A percentile compares a stretch with the other conserved stretches of the same genome.
Conservation (phyloP, 345 rosid genomes). For the Aegle marmelos region DNA sequence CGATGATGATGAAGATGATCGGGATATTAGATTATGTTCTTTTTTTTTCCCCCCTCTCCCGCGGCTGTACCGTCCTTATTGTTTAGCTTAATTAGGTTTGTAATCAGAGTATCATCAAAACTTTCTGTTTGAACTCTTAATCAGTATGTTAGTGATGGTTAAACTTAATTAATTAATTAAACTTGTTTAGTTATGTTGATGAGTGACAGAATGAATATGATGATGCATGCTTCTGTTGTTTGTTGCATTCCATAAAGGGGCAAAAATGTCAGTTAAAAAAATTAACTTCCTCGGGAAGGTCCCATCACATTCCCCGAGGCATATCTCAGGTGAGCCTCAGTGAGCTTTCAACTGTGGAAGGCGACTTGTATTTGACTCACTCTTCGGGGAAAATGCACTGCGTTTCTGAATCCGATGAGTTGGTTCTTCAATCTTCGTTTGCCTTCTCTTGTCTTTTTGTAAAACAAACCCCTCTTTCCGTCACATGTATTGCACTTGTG, state of each 20-base stretch:
- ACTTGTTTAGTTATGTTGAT: too few relatives aligned
- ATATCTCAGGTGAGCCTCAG: slow-evolving; percentile 6
- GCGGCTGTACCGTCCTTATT: too few relatives aligned
- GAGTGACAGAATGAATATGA: too few relatives aligned
- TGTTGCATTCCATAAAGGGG: neutral
- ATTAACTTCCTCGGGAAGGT: slow-evolving; percentile 20
- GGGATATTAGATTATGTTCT: neutral
- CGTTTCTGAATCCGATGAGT: neutral
- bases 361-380: neutral
- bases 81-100: too few relatives aligned
- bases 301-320: slow-evolving; percentile 10
- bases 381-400: too few relatives aligned
- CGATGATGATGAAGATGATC: neutral
- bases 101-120: too few relatives aligned
- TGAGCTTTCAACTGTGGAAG: neutral
- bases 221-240: neutral
- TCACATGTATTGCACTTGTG: neutral
- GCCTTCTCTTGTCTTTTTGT: slow-evolving; percentile 3
- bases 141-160: too few relatives aligned
- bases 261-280: too few relatives aligned
- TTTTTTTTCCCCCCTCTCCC: too few relatives aligned
- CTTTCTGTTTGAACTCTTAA: too few relatives aligned
- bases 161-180: too few relatives aligned
- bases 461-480: neutral
- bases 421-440: neutral